Evolutionary conservation across 2,329 filamentous ascomycete species (phyloP).

Genomic region (Penicillium sp.): DNA sequence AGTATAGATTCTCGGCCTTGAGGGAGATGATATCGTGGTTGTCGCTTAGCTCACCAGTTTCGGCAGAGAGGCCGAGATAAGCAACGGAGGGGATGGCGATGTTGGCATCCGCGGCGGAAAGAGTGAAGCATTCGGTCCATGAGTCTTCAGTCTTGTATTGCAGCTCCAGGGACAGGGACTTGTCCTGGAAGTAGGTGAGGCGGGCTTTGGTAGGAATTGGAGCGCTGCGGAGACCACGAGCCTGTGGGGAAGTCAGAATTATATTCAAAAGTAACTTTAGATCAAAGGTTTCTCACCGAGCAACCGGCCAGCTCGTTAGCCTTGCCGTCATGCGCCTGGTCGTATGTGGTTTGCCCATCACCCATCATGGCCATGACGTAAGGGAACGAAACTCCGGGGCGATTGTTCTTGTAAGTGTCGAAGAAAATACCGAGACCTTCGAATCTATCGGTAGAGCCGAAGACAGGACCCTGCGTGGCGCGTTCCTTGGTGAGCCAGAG

Average conservation of each 20-base stretch:
- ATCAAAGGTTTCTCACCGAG: conserved; percentile 56
- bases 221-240: conserved; percentile 80
- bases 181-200: conserved; percentile 96
- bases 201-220: conserved; percentile 78
- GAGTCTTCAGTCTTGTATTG: conserved; percentile 89
- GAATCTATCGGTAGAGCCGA: conserved; percentile 83
- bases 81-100: conserved; percentile 72
- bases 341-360: conserved; percentile 83
- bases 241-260: conserved; percentile 43
- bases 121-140: conserved; percentile 87
- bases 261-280: background rate
- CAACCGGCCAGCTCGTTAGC: conserved; percentile 89
- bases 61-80: conserved; percentile 64
- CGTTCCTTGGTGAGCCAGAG: conserved; percentile 98
- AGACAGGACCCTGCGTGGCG: conserved; percentile 75
- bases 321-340: conserved; percentile 94
- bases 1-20: conserved; percentile 81
- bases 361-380: conserved; percentile 99
- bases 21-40: conserved; percentile 96
- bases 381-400: conserved; percentile 90
- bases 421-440: conserved; percentile 94
- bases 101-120: conserved; percentile 59
- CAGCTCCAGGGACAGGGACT: conserved; percentile 82
- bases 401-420: conserved; percentile 99
- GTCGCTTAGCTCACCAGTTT: conserved; percentile 94